These are phyloP conservation scores for Centrapalus pauciflorus DNA, from an alignment of 129 eudicot genomes.

Conservation along the genomic window DNA sequence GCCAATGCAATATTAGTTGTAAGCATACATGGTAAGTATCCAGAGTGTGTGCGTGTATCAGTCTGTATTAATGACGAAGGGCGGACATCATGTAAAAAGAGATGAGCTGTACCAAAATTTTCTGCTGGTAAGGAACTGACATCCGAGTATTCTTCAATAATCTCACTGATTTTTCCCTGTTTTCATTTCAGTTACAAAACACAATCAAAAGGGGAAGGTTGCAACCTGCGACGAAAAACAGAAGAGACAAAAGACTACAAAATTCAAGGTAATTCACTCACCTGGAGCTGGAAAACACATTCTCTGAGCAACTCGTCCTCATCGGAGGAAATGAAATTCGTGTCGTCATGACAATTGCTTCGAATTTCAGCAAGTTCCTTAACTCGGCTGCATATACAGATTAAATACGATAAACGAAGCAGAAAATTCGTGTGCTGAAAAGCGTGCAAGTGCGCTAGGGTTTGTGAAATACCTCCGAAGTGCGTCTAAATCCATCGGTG, in stretches of 20 bases:
- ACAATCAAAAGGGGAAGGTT: neutral
- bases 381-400: conserved; percentile 33
- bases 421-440: neutral
- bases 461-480: conserved; percentile 35
- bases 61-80: neutral
- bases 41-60: neutral
- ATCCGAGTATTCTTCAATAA: conserved; percentile 34
- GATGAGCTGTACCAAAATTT: conserved; percentile 41
- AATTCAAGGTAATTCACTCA: conserved; percentile 13
- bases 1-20: neutral
- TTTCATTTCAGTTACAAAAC: neutral
- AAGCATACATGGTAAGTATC: neutral
- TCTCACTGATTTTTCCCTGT: conserved; percentile 36
- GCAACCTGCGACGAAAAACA: neutral
- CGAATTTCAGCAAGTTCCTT: conserved; percentile 25
- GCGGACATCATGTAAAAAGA: neutral
- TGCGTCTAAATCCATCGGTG: conserved; percentile 20
- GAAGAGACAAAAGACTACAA: neutral
- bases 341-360: conserved; percentile 8
- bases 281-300: conserved; percentile 28
- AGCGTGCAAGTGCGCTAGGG: conserved; percentile 6
- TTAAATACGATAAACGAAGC: neutral
- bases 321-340: conserved; percentile 10
- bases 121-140: conserved; percentile 30
- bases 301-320: conserved; percentile 33